A percentile compares a stretch with the other conserved stretches of the same genome.
phyloP scores from a whole-genome alignment of 1,139 yeast genomes.

The Pichia sp. region DNA sequence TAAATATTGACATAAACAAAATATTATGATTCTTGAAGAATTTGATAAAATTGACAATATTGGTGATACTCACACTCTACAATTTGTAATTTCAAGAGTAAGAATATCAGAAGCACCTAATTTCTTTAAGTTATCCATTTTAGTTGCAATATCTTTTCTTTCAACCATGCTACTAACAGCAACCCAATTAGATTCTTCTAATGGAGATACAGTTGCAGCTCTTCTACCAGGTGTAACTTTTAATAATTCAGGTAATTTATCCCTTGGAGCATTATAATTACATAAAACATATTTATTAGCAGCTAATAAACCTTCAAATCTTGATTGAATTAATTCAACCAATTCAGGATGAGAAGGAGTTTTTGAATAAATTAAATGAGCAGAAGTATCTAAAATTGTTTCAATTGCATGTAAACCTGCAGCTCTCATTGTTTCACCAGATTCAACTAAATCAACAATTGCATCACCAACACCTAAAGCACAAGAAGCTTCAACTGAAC shows the following conservation, averaged over 20 bases:
- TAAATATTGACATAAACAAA: no score
- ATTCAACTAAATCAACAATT: constrained; percentile 93
- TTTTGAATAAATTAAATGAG: constrained; percentile 79
- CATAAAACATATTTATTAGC: constrained; percentile 91
- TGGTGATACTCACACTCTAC: no score
- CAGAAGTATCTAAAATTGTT: constrained; percentile 82
- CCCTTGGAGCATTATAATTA: constrained; percentile 87
- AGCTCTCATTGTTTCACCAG: constrained; percentile 98
- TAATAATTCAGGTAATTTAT: constrained; percentile 53
- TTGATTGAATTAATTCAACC: constrained; percentile 62
- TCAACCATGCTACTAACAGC: constrained; percentile 93
- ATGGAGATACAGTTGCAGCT: constrained; percentile 90
- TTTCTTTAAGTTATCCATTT: constrained; percentile 77
- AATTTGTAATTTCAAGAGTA: constrained; percentile 82
- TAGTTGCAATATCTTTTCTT: constrained; percentile 65
- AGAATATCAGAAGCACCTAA: constrained; percentile 84
- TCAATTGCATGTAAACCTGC: constrained; percentile 91
- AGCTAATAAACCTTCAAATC: constrained; percentile 89
- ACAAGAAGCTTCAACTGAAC: constrained; percentile 97
- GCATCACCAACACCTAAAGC: constrained; percentile 98
- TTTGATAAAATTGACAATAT: no score
- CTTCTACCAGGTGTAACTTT: constrained; percentile 91
- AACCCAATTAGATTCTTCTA: constrained; percentile 86
- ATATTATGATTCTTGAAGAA: no score
- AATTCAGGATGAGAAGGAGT: constrained; percentile 66